Base-by-base conservation (phyloP, 768 basidiomycete species). In the Podaxis rugospora region DNA sequence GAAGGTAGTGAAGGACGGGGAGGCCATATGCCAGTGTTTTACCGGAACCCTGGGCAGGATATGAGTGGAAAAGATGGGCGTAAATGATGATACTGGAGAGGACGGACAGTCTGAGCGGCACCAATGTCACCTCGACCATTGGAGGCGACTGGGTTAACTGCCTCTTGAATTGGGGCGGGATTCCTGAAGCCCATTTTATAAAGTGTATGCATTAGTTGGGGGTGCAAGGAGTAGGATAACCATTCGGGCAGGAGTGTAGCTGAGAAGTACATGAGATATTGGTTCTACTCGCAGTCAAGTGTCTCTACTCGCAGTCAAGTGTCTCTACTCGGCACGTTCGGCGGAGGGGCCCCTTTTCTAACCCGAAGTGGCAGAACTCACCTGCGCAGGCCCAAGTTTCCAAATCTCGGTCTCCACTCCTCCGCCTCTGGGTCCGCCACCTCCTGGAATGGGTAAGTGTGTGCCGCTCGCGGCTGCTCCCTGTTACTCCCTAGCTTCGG, bases 11-110 rank as follows among this genome's bases (percentile, higher is more conserved):
- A 1, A 99, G 83, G 61, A 99, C 93, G 0, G 97, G 96, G 1
- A 99, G 78, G 0, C 92, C 94, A 71, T 96, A 99, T 3, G 95
- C 95, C 23, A 98, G 83, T 0, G 97, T 99, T 79, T 99, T 99
- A 28, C 96, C 96, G 11, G 95, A 97, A 27, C 95, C 96, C 93
- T 95, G 61, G 11, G 47, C 44, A 51, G 28, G 35, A n/a, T 52
- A 16, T 52, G 59, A 44, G 51, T 28, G 39, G 47, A 51, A 42
- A 23, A 27, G 5, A 51, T 9, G 53, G 52, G 28, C 40, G 5
- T 50, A 40, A 36, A 28, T 35, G 9, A 16, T 14, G 47, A 10
- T 40, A 18, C 32, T 14, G 39, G 35, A 27, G 36, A 16, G 21
- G 1, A 71, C 78, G 13, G 66, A 93, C 94, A 2, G 96, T 98